Evolutionary conservation across 306 rosid genomes (phyloP), one percentile per base, ranked within the genome.

Genomic region (Quercus berberidifolia): DNA sequence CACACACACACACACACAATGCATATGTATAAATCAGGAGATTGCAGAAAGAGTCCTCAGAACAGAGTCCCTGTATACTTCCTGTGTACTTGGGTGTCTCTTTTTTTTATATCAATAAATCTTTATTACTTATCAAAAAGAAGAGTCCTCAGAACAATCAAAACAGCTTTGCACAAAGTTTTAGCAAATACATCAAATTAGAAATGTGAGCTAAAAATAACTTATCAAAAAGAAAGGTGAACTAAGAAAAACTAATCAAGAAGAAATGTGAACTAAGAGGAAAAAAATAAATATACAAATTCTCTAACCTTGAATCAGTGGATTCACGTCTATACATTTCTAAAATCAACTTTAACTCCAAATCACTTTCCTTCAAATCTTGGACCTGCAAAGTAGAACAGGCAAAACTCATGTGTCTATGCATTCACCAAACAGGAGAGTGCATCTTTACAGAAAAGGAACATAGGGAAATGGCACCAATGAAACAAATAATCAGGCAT

Each of bases 321-420:
- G 95, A 86, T 82, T 96, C 99, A 69, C 85, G 92, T 84, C 91
- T 91, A 86, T 84, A 93, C 97, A 93, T 93, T 75, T 83, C 94
- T 85, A 88, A 67, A 51, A 96, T 83, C 88, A 96, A 91, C 82
- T 85, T 86, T 82, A 91, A 82, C 79, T 96, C 98, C 35, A 21
- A 55, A 56, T 87, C 84, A 69, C 84, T 84, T 65, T 83, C 90
- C 78, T 87, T 87, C 71, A 93, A 69, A 71, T 88, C 93, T 82
- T 85, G 88, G 73, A 90, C 93, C 99, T 96, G 85, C 78, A 82
- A 81, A 59, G 76, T 77, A 79, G 38, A 35, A 68, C 5, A 19
- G 52, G 25, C 28, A 68, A 35, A 49, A 68, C 15, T 33, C 41
- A n/a, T 46, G 64, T 58, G 54, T 49, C 17, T 49, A 13, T 49